These are phyloP conservation scores for Houttuynia cordata DNA, from an alignment of 164 flowering plant species.

Conservation along the genomic window DNA sequence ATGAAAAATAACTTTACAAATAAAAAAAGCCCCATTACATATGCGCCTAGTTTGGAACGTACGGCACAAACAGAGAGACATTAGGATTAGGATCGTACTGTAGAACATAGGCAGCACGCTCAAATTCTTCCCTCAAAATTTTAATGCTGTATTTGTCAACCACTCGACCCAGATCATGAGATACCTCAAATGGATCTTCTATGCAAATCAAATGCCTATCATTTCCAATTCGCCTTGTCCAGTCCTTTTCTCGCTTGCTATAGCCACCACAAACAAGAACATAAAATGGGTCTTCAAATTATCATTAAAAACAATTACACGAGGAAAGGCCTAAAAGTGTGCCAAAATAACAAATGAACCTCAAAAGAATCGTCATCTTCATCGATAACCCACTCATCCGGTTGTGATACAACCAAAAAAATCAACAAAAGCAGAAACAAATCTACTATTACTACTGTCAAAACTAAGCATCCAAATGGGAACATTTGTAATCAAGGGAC, in stretches of 20 bases:
- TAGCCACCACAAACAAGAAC: neutral
- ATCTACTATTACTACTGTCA: too few relatives aligned
- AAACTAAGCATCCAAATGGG: too few relatives aligned
- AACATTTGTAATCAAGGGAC: too few relatives aligned
- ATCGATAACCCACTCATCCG: too few relatives aligned
- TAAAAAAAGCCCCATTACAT: neutral
- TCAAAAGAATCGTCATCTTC: too few relatives aligned
- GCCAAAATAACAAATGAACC: too few relatives aligned
- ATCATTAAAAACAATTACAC: neutral
- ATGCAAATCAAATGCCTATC: constrained; percentile 94
- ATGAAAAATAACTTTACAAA: neutral
- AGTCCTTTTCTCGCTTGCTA: constrained; percentile 81
- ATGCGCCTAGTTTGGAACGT: constrained; percentile 5
- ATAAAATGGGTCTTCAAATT: neutral
- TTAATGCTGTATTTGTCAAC: constrained; percentile 78
- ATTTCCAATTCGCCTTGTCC: constrained; percentile 88
- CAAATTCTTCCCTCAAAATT: constrained; percentile 78
- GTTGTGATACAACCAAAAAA: too few relatives aligned
- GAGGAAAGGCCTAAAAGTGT: too few relatives aligned
- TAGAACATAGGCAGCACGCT: constrained; percentile 77
- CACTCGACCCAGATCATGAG: constrained; percentile 91
- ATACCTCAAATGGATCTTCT: constrained; percentile 82
- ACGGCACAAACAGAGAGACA: constrained; percentile 65
- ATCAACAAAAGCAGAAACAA: too few relatives aligned
- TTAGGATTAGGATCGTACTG: constrained; percentile 69